Evolutionary conservation across 108 stramenopile species (phyloP), one percentile per base, ranked within the genome.

Genomic region (Skeletonema menzelii): DNA sequence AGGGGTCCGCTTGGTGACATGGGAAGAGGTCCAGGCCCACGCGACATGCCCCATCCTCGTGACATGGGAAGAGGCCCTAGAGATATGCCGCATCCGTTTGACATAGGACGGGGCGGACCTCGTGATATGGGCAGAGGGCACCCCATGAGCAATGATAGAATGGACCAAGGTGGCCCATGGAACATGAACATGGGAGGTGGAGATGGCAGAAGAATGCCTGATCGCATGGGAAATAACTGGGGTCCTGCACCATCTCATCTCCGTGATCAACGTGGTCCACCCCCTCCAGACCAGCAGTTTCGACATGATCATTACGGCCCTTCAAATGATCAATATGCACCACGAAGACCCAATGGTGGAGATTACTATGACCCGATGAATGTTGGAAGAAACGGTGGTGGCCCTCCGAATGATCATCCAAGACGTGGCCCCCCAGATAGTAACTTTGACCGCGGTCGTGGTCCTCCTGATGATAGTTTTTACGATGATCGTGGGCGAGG

Each of bases 81-180:
- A 53, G 49, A 53, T 53, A 53, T 53, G 49, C 49, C 49, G 19
- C 49, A 53, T 53, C 49, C 49, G 19, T 53, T 53, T 53, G 49
- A 53, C 1, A 24, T 53, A 22, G 49, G 49, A 22, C 19, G 49
- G 24, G 49, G 49, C 19, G 49, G 49, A 53, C 49, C 19, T 20
- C 49, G 49, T 22, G 49, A 53, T 53, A 53, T 53, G 49, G 49
- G 49, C 4, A 53, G 19, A 53, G 49, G 49, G 10, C 49, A 53
- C 10, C 49, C 49, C 22, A 46, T 19, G 17, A 46, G 19, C 12
- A 46, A 46, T 17, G 49, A 53, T 53, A 53, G 49, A 53, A 22
- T 53, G 22, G 49, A 53, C n/a, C 49, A 53, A 20, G 49, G 49
- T 53, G 49, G 49, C 49, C 49, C 49, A 22, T 53, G 49, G 49